Conservation (phyloP, 495 filamentous ascomycete species). For the Tuber magnatum region DNA sequence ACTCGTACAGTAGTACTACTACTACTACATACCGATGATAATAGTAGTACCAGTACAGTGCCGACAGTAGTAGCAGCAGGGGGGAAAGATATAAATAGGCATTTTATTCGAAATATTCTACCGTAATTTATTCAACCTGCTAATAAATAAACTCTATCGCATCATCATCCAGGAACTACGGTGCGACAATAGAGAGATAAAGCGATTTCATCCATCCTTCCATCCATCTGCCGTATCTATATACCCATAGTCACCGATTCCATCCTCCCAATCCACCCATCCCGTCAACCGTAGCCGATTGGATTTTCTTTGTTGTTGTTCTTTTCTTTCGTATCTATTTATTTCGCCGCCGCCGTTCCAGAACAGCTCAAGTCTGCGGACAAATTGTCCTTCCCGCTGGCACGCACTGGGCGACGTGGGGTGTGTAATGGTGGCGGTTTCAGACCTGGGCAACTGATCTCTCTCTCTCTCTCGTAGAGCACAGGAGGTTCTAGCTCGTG, state of each 20-base stretch:
- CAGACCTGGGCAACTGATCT: not conserved
- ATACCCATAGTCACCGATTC: not conserved
- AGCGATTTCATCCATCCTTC: not conserved
- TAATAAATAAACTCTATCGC: not conserved
- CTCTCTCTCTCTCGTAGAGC: not conserved
- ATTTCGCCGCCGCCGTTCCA: not conserved
- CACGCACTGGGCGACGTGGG: not conserved
- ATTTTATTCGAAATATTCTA: not conserved
- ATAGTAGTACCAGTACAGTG: no score
- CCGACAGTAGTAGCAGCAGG: not conserved
- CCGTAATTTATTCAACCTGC: not conserved
- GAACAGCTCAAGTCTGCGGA: not conserved
- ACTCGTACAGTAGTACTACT: not conserved
- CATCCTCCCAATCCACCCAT: not conserved
- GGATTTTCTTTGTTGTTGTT: not conserved
- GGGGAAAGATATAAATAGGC: not conserved
- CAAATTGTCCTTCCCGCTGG: not conserved
- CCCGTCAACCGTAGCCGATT: not conserved
- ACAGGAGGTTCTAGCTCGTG: not conserved
- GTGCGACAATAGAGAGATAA: not conserved
- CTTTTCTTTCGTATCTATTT: not conserved
- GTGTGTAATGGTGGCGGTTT: not conserved
- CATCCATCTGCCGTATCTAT: not conserved
- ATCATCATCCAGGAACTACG: not conserved
- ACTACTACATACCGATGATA: no score